phyloP scores from a whole-genome alignment of 2,329 filamentous ascomycete genomes.

The Zarea fungicola region DNA sequence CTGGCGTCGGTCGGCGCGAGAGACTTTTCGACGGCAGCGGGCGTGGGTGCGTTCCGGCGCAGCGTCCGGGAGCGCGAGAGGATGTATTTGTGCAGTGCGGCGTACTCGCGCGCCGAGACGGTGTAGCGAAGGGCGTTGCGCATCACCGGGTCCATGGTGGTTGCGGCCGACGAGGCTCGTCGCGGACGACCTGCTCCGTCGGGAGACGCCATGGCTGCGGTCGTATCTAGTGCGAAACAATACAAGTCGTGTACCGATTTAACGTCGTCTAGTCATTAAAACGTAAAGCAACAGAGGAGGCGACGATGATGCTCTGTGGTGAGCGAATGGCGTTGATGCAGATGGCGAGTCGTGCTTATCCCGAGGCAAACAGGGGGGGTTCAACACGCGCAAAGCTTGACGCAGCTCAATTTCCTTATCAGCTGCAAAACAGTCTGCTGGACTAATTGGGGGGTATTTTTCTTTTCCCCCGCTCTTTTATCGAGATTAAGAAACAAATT shows the following conservation, averaged over 20 bases:
- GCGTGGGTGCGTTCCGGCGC: slow-evolving; percentile 49
- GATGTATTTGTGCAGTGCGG: slow-evolving; percentile 75
- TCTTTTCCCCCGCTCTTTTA: too few species aligned
- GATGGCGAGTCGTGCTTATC: slow-evolving; percentile 4
- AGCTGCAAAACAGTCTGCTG: too few species aligned
- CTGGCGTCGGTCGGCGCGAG: slow-evolving; percentile 25
- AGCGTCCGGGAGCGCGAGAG: slow-evolving; percentile 64
- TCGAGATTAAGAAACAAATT: too few species aligned
- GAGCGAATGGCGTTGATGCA: not conserved
- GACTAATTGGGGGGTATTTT: too few species aligned
- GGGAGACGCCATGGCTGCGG: slow-evolving; percentile 4
- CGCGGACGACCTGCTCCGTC: slow-evolving; percentile 5
- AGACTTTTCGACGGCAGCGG: slow-evolving; percentile 46
- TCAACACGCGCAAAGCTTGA: too few species aligned
- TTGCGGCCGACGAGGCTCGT: slow-evolving; percentile 16
- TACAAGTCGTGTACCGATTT: not conserved
- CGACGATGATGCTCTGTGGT: not conserved
- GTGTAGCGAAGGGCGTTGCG: slow-evolving; percentile 85
- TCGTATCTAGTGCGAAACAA: too few species aligned
- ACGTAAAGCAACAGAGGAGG: not conserved
- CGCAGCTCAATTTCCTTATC: too few species aligned
- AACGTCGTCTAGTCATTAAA: not conserved
- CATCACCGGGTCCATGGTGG: slow-evolving; percentile 60
- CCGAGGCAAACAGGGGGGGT: slow-evolving; percentile 4
- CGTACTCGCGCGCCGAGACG: slow-evolving; percentile 80